Evolutionary conservation across 768 basidiomycete genomes (phyloP), one percentile per base, ranked within the genome.

Genomic region (Epithele typhae): DNA sequence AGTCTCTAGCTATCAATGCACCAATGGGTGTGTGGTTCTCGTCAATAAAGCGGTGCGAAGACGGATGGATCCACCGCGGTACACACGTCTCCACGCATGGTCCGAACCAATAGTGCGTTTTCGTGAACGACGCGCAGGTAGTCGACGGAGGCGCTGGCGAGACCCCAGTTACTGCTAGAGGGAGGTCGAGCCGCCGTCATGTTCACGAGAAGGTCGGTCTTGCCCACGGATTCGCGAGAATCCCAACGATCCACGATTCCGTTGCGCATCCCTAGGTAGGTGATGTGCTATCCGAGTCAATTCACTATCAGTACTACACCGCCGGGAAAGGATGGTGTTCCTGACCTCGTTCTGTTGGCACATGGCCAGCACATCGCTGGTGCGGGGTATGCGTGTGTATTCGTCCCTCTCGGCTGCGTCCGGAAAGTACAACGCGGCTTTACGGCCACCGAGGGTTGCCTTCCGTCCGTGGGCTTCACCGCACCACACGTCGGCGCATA

Each of bases 51-150:
- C n/a, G n/a, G n/a, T n/a, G n/a, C n/a, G n/a, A n/a, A n/a, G n/a
- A n/a, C n/a, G n/a, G n/a, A n/a, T n/a, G n/a, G 2, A 47, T 21
- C 3, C 6, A 34, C 12, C 30, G 23, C 23, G 32, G 17, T 3
- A 66, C 77, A 48, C 50, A 84, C 87, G 22, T 75, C 63, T 21
- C 86, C 85, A 45, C 81, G 68, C 47, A 86, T 71, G 18, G 78
- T 76, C 59, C 78, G 75, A 0, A 74, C 68, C 2, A 88, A 58
- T 14, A 89, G 64, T 53, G 77, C 73, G 49, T 72, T 65, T 14
- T 79, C 77, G 14, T 67, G 64, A 5, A 84, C 51, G 17, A 72
- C 57, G 33, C 70, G 70, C 15, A 88, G 64, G 51, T 78, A 75
- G 2, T 79, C 68, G 6, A 87, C 71, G 1, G 84, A 77, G 37